A percentile compares a stretch with the other conserved stretches of the same genome.
Evolutionary conservation across 106 monocot species (phyloP).

Genomic region (Vanilla planifolia): DNA sequence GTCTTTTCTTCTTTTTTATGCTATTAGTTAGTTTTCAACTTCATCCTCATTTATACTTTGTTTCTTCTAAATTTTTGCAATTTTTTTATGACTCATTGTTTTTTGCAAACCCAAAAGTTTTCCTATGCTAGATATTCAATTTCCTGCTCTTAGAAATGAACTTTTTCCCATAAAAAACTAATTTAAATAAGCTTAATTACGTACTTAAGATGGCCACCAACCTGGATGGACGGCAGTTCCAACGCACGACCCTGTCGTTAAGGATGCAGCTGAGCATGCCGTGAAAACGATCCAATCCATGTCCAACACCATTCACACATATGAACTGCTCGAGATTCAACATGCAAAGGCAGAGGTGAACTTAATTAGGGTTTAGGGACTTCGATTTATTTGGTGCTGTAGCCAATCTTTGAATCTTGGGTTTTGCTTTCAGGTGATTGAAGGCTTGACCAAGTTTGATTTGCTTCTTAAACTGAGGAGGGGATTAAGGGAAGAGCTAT

Average conservation of each 20-base stretch:
- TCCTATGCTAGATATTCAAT: too few relatives aligned
- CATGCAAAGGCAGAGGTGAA: slow-evolving; percentile 70
- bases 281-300: slow-evolving; percentile 63
- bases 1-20: too few relatives aligned
- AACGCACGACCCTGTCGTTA: slow-evolving; percentile 62
- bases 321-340: slow-evolving; percentile 74
- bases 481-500: slow-evolving; percentile 79
- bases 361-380: neutral
- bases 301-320: slow-evolving; percentile 62
- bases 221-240: slow-evolving; percentile 63
- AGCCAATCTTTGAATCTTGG: neutral
- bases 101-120: too few relatives aligned
- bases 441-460: slow-evolving; percentile 69
- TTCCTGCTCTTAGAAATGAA: too few relatives aligned
- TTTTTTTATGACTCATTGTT: too few relatives aligned
- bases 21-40: too few relatives aligned
- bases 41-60: too few relatives aligned
- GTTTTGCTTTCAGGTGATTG: slow-evolving; percentile 47
- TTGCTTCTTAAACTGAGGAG: slow-evolving; percentile 81
- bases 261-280: slow-evolving; percentile 83
- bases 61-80: too few relatives aligned
- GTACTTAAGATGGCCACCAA: slow-evolving; percentile 43
- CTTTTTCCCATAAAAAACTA: too few relatives aligned
- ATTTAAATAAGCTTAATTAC: slow-evolving; percentile 4
- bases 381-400: neutral